A percentile compares a stretch with the other conserved stretches of the same genome.
These are phyloP conservation scores for Serendipita indica DNA, from an alignment of 768 basidiomycete species.

Conservation along the genomic window DNA sequence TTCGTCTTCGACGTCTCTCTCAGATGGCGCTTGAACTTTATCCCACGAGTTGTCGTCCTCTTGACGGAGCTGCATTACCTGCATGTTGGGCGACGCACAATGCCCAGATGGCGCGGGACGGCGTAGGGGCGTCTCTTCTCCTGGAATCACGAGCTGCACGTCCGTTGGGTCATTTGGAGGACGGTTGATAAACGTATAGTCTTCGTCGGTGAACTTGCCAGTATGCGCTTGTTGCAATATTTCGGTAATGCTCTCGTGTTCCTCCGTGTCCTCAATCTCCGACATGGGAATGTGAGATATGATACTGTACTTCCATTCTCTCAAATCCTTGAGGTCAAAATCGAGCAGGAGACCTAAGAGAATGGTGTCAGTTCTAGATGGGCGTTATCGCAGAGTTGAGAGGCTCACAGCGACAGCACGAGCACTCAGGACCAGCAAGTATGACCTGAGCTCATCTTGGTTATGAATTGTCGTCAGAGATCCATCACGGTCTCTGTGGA, in stretches of 20 bases:
- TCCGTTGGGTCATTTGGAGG: not conserved
- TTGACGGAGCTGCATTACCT: not conserved
- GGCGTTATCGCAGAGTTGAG: not conserved
- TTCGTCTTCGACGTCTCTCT: not conserved
- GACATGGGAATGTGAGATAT: not conserved
- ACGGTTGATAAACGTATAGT: not conserved
- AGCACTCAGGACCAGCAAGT: slow-evolving; percentile 3
- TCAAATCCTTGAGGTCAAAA: not conserved
- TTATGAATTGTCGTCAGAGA: not conserved
- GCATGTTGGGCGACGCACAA: not conserved
- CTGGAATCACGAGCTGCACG: not conserved
- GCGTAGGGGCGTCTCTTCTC: not conserved
- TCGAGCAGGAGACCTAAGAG: not conserved
- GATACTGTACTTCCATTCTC: slow-evolving; percentile 6
- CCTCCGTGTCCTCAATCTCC: not conserved
- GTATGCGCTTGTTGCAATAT: not conserved
- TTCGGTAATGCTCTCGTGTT: not conserved
- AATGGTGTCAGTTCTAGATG: not conserved
- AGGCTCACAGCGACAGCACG: slow-evolving; percentile 3
- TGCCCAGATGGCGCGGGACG: not conserved
- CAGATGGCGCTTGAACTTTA: not conserved
- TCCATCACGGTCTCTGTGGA: slow-evolving; percentile 3
- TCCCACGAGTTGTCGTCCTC: not conserved
- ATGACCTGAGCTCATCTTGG: not conserved
- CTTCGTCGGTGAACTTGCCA: not conserved